Conservation (phyloP, 2,329 filamentous ascomycete species). For the Pezicula neosporulosa region DNA sequence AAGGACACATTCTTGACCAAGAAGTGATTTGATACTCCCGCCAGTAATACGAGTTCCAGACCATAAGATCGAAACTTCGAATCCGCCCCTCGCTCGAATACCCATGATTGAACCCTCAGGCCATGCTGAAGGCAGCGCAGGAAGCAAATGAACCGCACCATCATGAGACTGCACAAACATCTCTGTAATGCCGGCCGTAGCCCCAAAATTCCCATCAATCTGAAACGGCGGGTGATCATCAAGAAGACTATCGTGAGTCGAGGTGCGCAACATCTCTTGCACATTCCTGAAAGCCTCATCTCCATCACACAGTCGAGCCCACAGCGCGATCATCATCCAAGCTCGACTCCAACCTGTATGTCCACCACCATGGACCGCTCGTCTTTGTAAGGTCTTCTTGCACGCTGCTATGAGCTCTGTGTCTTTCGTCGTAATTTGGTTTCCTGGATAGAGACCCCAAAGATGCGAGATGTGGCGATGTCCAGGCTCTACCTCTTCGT, state of each 20-base stretch:
- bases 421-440: conserved; percentile 30
- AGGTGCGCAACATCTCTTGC: conserved; percentile 31
- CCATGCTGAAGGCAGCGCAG: conserved; percentile 33
- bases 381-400: conserved; percentile 24
- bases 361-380: conserved; percentile 34
- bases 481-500: conserved; percentile 39
- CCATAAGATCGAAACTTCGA: conserved; percentile 24
- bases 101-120: conserved; percentile 26
- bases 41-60: conserved; percentile 39
- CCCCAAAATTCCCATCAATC: conserved; percentile 48
- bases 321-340: conserved; percentile 46
- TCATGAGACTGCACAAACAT: conserved; percentile 35
- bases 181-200: conserved; percentile 39
- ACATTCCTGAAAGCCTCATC: conserved; percentile 32
- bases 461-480: conserved; percentile 50
- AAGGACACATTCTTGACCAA: background rate
- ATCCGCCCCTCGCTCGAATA: conserved; percentile 30
- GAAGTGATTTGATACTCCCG: background rate
- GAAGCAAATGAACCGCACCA: conserved; percentile 30
- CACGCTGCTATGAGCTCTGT: conserved; percentile 15
- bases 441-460: conserved; percentile 44
- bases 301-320: conserved; percentile 39
- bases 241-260: conserved; percentile 37
- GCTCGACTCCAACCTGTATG: conserved; percentile 50
- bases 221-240: conserved; percentile 42